These are phyloP conservation scores for Acanthamoeba triangularis DNA, from an alignment of 208 protist genomes.

Conservation along the genomic window DNA sequence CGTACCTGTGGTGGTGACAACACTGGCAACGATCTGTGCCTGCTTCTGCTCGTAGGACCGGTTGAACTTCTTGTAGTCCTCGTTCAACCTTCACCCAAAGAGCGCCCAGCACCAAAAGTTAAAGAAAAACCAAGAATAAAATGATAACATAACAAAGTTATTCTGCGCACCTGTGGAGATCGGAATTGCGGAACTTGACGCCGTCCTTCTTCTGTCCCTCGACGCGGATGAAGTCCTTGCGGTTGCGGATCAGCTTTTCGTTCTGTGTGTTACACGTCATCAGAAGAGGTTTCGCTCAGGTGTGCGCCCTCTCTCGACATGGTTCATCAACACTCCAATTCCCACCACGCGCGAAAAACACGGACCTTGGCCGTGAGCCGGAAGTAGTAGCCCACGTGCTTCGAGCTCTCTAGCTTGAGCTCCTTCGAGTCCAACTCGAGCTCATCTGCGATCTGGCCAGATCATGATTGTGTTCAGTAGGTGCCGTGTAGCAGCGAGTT, in stretches of 20 bases:
- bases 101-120: background rate
- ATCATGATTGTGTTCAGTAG: background rate
- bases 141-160: background rate
- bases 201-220: conserved; percentile 72
- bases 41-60: conserved; percentile 59
- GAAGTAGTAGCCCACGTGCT: conserved; percentile 95
- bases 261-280: conserved; percentile 11
- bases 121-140: background rate
- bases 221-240: conserved; percentile 63
- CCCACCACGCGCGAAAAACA: background rate
- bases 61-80: conserved; percentile 73
- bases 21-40: conserved; percentile 53
- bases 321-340: no score
- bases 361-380: conserved; percentile 70
- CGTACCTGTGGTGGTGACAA: conserved; percentile 40
- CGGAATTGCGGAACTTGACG: conserved; percentile 69
- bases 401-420: conserved; percentile 95
- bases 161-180: background rate
- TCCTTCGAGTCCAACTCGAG: conserved; percentile 94
- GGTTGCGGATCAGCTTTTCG: conserved; percentile 69
- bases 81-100: background rate
- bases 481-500: background rate
- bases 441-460: conserved; percentile 45
- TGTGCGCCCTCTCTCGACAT: no score
- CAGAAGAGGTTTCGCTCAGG: background rate